A percentile compares a stretch with the other conserved stretches of the same genome.
Conservation (phyloP, 1,284 basidiomycete species). For the Marasmius sp. region DNA sequence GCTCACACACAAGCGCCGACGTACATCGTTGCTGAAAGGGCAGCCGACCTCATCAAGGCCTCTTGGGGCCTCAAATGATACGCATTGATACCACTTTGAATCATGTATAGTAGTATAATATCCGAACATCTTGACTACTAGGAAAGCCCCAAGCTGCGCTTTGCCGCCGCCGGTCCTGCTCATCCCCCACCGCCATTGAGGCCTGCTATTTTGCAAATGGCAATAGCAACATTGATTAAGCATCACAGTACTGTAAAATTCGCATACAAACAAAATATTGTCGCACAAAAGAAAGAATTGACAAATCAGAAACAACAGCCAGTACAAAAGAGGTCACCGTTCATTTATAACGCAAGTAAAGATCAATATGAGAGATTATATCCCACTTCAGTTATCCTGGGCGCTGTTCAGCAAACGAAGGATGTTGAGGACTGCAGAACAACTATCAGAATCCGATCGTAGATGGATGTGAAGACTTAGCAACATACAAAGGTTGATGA, state of each 20-base stretch:
- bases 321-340: neutral
- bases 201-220: no score
- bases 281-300: no score
- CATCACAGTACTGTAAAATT: no score
- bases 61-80: neutral
- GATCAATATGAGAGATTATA: no score
- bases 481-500: conserved; percentile 73
- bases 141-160: no score
- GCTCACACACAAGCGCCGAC: conserved; percentile 13
- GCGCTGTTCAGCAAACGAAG: conserved; percentile 68
- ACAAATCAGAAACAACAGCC: no score
- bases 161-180: no score
- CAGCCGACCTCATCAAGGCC: conserved; percentile 12
- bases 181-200: no score
- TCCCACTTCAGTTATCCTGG: conserved; percentile 20
- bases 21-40: conserved; percentile 16
- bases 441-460: conserved; percentile 10
- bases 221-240: no score
- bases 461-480: neutral
- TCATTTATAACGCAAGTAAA: neutral
- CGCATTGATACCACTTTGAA: neutral
- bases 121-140: no score
- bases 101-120: no score
- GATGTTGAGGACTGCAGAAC: conserved; percentile 65
- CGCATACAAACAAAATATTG: no score